A percentile compares a stretch with the other conserved stretches of the same genome.
Conservation (phyloP, 257 asterid species). For the Nicotiana attenuata region DNA sequence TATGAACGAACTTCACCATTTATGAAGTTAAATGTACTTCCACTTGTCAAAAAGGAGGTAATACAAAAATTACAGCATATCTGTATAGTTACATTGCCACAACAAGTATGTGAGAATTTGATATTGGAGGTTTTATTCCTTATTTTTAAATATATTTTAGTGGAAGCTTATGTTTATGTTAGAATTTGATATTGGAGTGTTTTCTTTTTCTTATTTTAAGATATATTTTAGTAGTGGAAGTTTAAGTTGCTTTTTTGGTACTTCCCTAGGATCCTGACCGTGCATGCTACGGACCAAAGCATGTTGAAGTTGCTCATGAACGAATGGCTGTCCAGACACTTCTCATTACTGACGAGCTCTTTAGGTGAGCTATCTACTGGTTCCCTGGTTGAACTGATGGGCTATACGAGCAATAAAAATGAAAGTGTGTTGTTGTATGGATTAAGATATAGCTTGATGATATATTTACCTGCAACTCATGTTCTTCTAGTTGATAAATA, state of each 20-base stretch:
- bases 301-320: slow-evolving; percentile 96
- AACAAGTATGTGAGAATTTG: not conserved
- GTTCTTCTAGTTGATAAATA: not conserved
- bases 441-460: not conserved
- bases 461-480: not conserved
- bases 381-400: not conserved
- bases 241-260: slow-evolving; percentile 11
- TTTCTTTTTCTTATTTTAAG: too few species aligned
- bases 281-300: slow-evolving; percentile 97
- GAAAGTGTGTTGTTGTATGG: not conserved
- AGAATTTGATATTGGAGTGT: too few species aligned
- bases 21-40: not conserved
- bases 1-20: not conserved
- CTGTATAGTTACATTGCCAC: too few species aligned
- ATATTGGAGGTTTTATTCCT: not conserved
- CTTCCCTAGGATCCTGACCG: slow-evolving; percentile 71
- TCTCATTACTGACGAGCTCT: slow-evolving; percentile 89
- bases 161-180: not conserved
- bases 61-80: too few species aligned
- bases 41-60: not conserved
- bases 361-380: slow-evolving; percentile 47
- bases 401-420: not conserved
- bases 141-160: not conserved
- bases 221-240: not conserved
- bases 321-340: slow-evolving; percentile 94